phyloP scores from a whole-genome alignment of 1,284 basidiomycete species.

The Marasmius tenuissimus region DNA sequence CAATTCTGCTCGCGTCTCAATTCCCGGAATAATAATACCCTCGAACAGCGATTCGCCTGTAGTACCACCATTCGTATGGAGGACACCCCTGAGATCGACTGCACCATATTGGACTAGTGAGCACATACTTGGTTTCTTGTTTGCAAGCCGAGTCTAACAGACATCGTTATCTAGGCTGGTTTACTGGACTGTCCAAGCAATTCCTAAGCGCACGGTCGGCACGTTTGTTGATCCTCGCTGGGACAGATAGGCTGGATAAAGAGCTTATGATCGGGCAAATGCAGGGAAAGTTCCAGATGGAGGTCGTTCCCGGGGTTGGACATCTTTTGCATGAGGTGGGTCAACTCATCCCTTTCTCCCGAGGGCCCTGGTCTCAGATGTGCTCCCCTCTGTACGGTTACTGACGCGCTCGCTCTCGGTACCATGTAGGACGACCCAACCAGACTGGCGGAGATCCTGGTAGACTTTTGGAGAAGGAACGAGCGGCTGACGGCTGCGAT shows the following conservation, averaged over 20 bases:
- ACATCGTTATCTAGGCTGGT: slow-evolving; percentile 71
- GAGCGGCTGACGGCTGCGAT: slow-evolving; percentile 73
- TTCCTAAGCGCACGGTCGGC: slow-evolving; percentile 82
- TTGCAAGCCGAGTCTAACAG: neutral
- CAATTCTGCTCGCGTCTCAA: slow-evolving; percentile 80
- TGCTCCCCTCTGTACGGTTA: slow-evolving; percentile 5
- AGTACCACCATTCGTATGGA: slow-evolving; percentile 63
- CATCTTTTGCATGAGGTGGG: slow-evolving; percentile 93
- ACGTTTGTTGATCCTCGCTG: slow-evolving; percentile 87
- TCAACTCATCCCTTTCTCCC: slow-evolving; percentile 4
- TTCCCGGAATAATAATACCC: slow-evolving; percentile 73
- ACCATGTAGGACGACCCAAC: slow-evolving; percentile 77
- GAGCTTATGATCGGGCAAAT: slow-evolving; percentile 98
- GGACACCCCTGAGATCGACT: slow-evolving; percentile 81
- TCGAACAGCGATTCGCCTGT: slow-evolving; percentile 39
- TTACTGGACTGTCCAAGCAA: slow-evolving; percentile 73
- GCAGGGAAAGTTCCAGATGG: slow-evolving; percentile 97
- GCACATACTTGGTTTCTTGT: slow-evolving; percentile 22
- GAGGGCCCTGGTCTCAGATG: neutral
- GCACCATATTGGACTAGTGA: slow-evolving; percentile 88
- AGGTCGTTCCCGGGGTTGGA: slow-evolving; percentile 82
- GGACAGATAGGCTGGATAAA: slow-evolving; percentile 89
- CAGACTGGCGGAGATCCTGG: slow-evolving; percentile 74
- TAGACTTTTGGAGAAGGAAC: slow-evolving; percentile 92
- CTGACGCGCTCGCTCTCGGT: slow-evolving; percentile 1